Conservation (phyloP, 371 early-diverging fungal species). For the Rhizopus sp. region DNA sequence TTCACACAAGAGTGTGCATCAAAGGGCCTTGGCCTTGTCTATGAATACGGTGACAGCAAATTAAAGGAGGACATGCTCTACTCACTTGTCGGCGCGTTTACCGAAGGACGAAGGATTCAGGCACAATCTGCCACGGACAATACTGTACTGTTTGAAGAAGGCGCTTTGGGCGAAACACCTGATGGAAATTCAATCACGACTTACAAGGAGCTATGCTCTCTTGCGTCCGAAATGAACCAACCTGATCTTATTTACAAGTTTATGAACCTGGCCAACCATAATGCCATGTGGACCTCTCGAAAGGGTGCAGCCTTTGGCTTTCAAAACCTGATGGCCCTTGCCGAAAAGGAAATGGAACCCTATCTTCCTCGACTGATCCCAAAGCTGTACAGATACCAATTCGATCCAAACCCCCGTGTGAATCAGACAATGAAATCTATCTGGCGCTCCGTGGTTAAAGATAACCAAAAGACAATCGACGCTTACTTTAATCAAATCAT, state of each 20-base stretch:
- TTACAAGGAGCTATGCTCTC: conserved; percentile 82
- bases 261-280: conserved; percentile 90
- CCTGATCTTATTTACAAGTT: conserved; percentile 95
- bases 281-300: conserved; percentile 90
- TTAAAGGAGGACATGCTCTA: conserved; percentile 67
- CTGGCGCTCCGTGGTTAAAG: conserved; percentile 83
- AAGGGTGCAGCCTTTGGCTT: conserved; percentile 91
- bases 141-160: conserved; percentile 75
- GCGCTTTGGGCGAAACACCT: conserved; percentile 76
- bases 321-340: conserved; percentile 74
- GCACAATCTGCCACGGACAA: conserved; percentile 78
- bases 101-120: conserved; percentile 54
- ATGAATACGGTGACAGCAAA: conserved; percentile 78
- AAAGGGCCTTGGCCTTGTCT: conserved; percentile 86
- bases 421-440: conserved; percentile 88
- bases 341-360: conserved; percentile 80
- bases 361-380: conserved; percentile 80
- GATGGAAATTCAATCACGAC: conserved; percentile 82
- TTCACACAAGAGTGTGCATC: conserved; percentile 84
- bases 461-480: conserved; percentile 75
- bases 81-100: conserved; percentile 65
- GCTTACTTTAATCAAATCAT: conserved; percentile 81
- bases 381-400: conserved; percentile 82
- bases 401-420: conserved; percentile 86
- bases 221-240: conserved; percentile 91